A percentile compares a stretch with the other conserved stretches of the same genome.
Conservation (phyloP, 2,329 filamentous ascomycete genomes). For the Fusarium miscanthi region DNA sequence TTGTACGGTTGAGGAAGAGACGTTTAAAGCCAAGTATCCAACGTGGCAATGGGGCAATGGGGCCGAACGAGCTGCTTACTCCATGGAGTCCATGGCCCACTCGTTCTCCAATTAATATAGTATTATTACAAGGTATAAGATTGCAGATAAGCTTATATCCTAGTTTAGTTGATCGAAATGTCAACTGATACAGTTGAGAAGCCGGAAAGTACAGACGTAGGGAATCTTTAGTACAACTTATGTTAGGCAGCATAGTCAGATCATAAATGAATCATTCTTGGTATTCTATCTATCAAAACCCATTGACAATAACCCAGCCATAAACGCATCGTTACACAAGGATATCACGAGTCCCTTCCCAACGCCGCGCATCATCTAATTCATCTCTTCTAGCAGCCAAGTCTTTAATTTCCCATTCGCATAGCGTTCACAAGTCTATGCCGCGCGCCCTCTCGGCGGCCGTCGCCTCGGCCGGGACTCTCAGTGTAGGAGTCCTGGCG, state of each 20-base stretch:
- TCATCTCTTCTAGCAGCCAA: slow-evolving; percentile 8
- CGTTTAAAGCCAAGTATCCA: too few species aligned
- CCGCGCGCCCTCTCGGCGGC: slow-evolving; percentile 47
- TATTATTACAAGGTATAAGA: too few species aligned
- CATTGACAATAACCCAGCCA: slow-evolving; percentile 4
- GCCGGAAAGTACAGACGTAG: too few species aligned
- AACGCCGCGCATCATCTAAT: slow-evolving; percentile 26
- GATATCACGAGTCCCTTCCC: slow-evolving; percentile 32
- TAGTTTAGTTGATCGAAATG: too few species aligned
- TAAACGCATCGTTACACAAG: slow-evolving; percentile 31
- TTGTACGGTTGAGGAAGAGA: too few species aligned
- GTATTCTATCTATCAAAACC: slow-evolving; percentile 24
- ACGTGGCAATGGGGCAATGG: too few species aligned
- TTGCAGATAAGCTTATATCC: too few species aligned
- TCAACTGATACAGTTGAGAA: too few species aligned
- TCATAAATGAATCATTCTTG: background rate
- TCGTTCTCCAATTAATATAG: too few species aligned
- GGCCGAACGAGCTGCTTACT: too few species aligned
- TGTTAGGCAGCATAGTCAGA: background rate
- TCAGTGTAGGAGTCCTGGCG: slow-evolving; percentile 39
- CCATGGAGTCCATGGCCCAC: too few species aligned
- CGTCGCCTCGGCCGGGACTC: slow-evolving; percentile 37
- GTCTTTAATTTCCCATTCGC: slow-evolving; percentile 44
- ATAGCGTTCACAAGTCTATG: slow-evolving; percentile 50
- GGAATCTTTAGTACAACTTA: too few species aligned